Base-by-base conservation (phyloP, 2,329 filamentous ascomycete species). In the Penicillium vulpinum region DNA sequence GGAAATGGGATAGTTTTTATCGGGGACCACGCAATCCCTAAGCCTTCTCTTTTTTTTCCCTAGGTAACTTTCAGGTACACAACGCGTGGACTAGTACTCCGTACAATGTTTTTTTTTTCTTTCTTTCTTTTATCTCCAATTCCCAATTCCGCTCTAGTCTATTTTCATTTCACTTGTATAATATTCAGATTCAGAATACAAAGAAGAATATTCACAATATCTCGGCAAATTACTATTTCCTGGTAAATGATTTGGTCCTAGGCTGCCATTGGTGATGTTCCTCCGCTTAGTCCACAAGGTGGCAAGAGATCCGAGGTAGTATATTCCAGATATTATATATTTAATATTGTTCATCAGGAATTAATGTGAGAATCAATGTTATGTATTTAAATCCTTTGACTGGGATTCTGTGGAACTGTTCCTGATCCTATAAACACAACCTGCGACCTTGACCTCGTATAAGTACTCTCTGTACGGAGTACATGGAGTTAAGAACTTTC, bases 191-290 rank as follows among this genome's bases (percentile, higher is more conserved):
- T n/a, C n/a, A n/a, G n/a, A n/a, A n/a, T n/a, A n/a, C n/a, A n/a
- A n/a, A n/a, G n/a, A n/a, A n/a, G n/a, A n/a, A n/a, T 24, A 40
- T 24, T 24, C 4, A 24, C 2, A 24, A 40, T 16, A 16, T 38
- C 35, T 38, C n/a, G 39, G 18, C 15, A 41, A 15, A 41, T 16
- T 6, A 16, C 13, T 24, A 10, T 33, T 2, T 48, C 60, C 58
- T 57, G 57, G 60, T 52, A 61, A 57, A 57, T 54, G 39, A 48
- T 53, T 48, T 41, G 50, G 33, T 33, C 18, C 49, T 29, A n/a
- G 16, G 21, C 33, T 36, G 45, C 59, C 22, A 63, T 61, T 63
- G 61, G 61, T 47, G 59, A 55, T 47, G 61, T 61, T 59, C 61
- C 48, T 59, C 48, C 41, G 26, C 28, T 47, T 26, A 28, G 40